Evolutionary conservation across 2,329 filamentous ascomycete genomes (phyloP).

Genomic region (Trichoderma brevicompactum): DNA sequence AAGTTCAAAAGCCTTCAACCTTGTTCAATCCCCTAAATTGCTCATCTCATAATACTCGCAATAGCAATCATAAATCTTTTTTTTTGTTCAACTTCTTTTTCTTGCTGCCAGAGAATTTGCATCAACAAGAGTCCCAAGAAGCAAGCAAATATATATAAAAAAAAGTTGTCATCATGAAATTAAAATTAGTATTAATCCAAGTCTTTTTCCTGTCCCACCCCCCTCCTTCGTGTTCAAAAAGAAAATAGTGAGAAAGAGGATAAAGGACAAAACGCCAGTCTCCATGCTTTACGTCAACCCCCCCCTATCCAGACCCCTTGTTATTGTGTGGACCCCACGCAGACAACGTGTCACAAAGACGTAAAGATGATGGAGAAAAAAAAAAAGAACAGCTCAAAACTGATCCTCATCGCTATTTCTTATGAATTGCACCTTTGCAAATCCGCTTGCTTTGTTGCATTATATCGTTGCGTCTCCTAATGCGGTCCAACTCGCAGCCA

Average conservation of each 20-base stretch:
- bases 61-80: neutral
- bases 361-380: neutral
- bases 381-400: neutral
- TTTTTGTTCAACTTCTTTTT: neutral
- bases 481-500: neutral
- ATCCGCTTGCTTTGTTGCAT: neutral
- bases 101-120: neutral
- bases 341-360: constrained; percentile 1
- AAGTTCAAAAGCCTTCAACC: neutral
- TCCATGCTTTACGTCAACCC: neutral
- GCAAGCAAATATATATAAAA: neutral
- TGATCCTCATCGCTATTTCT: neutral
- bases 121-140: neutral
- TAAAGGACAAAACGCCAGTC: neutral
- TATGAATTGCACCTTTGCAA: neutral
- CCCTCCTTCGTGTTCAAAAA: neutral
- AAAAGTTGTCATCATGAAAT: constrained; percentile 1
- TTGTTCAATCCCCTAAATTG: constrained; percentile 2
- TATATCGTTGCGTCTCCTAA: neutral
- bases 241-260: neutral
- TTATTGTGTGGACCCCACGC: neutral
- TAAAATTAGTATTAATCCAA: constrained; percentile 26
- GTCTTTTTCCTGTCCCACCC: neutral
- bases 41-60: neutral
- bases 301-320: neutral